Percentiles rank a stretch among this genome's conserved stretches.
These are phyloP conservation scores for Brettanomyces custersianus DNA, from an alignment of 805 yeast species.

Conservation along the genomic window DNA sequence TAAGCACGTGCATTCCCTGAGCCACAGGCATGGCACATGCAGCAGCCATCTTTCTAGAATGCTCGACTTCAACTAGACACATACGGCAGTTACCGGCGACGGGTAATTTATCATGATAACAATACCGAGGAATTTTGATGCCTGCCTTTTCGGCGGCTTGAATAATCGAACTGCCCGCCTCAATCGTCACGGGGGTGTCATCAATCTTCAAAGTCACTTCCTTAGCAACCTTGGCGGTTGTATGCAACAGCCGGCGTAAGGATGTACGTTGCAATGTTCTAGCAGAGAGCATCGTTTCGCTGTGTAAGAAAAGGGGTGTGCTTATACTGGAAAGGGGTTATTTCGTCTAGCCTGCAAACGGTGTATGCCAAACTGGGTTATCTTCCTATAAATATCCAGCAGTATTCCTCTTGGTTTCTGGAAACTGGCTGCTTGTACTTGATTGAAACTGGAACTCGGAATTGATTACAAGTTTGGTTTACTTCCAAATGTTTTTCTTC, in stretches of 20 bases:
- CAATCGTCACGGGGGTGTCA: constrained; percentile 67
- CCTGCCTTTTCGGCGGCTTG: constrained; percentile 93
- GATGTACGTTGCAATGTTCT: background rate
- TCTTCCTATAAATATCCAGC: no score
- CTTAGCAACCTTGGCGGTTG: constrained; percentile 5
- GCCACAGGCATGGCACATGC: constrained; percentile 91
- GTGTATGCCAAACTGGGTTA: no score
- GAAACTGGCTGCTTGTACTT: no score
- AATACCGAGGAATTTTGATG: constrained; percentile 78
- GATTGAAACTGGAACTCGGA: no score
- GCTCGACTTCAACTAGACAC: constrained; percentile 86
- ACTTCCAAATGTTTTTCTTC: no score
- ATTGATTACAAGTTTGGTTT: no score
- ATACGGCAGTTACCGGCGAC: constrained; percentile 90
- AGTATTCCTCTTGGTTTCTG: no score
- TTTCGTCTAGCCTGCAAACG: no score
- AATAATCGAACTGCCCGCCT: constrained; percentile 80
- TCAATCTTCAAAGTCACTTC: constrained; percentile 41
- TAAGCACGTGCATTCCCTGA: constrained; percentile 79
- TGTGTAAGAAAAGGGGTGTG: no score
- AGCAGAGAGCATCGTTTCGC: constrained; percentile 1
- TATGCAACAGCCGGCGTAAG: constrained; percentile 3
- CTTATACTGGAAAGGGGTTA: no score
- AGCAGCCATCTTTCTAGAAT: constrained; percentile 83
- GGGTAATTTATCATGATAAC: constrained; percentile 85